Base-by-base conservation (phyloP, 768 basidiomycete genomes). In the Boletus subcaerulescens region DNA sequence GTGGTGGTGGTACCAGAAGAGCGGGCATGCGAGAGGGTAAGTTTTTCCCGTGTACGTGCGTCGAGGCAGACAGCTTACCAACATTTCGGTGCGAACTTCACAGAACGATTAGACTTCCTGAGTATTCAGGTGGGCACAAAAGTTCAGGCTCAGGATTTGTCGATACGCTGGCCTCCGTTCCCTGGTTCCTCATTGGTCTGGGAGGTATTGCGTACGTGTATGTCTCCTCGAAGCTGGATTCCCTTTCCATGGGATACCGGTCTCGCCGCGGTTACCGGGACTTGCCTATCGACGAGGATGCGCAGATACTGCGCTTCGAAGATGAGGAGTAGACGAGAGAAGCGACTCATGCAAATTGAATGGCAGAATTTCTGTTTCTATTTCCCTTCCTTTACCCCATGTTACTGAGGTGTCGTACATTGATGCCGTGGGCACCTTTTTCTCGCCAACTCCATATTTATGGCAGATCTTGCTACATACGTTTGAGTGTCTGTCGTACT, bases 111-210 rank as follows among this genome's bases (percentile, higher is more conserved):
- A 88, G 91, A 12, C 74, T 93, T 5, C 89, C 91, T 5, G 83
- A 72, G 4, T 64, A 73, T 31, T 56, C 73, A 12, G 15, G 39
- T 14, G 50, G 32, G 24, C 80, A 73, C 60, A 62, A 69, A 36
- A 57, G 66, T 22, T 55, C 67, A 6, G 77, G 80, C 5, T 78
- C 84, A 0, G 78, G 81, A 15, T 55, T 77, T 0, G 54, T 94
- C 53, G 85, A 78, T 20, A 94, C 91, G 4, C 65, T 97, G 40
- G 92, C 91, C 2, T 92, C 90, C 11, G 81, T 98, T 3, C 95
- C 95, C 0, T 95, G 88, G 86, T 95, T 90, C 77, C 67, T 96
- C 47, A 63, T 97, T 41, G 95, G 94, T 20, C 61, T 94, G 22
- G 81, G 77, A 0, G 83, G 88, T 2, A 83, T 92, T 53, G 89